These are phyloP conservation scores for Cercospora sesami DNA, from an alignment of 2,329 filamentous ascomycete genomes.

Conservation along the genomic window DNA sequence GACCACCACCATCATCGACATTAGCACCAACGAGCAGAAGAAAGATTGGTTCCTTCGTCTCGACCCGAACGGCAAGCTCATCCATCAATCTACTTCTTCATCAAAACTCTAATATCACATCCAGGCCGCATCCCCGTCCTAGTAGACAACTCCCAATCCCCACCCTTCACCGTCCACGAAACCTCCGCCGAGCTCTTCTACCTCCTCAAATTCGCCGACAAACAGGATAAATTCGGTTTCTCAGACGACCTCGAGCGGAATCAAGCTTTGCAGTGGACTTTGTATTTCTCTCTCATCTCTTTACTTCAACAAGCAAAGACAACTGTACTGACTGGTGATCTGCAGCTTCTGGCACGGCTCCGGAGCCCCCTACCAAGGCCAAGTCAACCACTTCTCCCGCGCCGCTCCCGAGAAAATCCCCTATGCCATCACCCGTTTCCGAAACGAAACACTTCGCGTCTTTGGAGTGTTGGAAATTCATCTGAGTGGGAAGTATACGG, in stretches of 20 bases:
- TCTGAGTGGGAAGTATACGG: constrained; percentile 54
- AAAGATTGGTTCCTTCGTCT: constrained; percentile 56
- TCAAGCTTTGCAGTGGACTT: constrained; percentile 54
- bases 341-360: constrained; percentile 54
- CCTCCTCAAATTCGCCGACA: constrained; percentile 53
- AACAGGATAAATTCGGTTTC: constrained; percentile 54
- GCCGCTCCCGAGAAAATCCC: constrained; percentile 50
- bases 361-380: constrained; percentile 47
- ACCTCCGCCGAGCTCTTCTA: constrained; percentile 57
- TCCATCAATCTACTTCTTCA: background rate
- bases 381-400: constrained; percentile 50
- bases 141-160: constrained; percentile 52
- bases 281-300: constrained; percentile 28
- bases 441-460: constrained; percentile 54
- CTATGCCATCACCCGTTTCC: constrained; percentile 54
- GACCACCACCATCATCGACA: constrained; percentile 52
- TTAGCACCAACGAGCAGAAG: constrained; percentile 56
- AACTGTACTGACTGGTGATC: too few relatives aligned
- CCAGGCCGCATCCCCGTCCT: constrained; percentile 51
- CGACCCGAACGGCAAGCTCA: constrained; percentile 37
- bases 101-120: background rate
- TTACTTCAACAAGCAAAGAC: too few relatives aligned
- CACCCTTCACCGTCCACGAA: constrained; percentile 56
- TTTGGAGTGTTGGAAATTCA: constrained; percentile 59
- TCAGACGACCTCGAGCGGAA: constrained; percentile 53